phyloP scores from a whole-genome alignment of 2,329 filamentous ascomycete species.

The Pyricularia grisea region DNA sequence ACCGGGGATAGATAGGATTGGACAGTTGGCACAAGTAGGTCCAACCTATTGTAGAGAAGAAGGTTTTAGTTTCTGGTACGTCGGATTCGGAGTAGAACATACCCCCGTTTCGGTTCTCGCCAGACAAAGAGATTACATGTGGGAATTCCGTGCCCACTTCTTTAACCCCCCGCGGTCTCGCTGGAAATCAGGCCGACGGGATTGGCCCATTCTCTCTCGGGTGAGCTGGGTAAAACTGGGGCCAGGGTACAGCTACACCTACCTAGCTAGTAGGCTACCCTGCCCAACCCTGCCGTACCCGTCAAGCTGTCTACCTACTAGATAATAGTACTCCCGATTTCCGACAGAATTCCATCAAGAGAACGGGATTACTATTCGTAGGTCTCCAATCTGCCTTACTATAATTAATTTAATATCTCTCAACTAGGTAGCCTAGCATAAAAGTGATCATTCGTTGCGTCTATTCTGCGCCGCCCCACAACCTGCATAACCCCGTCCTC shows the following conservation, averaged over 20 bases:
- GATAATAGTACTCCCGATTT: not conserved
- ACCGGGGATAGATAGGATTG: not conserved
- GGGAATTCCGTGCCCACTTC: not conserved
- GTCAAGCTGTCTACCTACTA: too few species aligned
- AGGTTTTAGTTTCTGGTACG: not conserved
- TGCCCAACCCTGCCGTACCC: not conserved
- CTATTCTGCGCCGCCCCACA: not conserved
- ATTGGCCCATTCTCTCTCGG: not conserved
- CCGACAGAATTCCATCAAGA: not conserved
- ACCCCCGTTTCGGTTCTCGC: not conserved
- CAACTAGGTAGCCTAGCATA: not conserved
- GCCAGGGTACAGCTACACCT: not conserved
- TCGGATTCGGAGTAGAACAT: not conserved
- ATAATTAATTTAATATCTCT: not conserved
- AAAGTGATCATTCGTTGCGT: not conserved
- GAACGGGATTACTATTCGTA: not conserved
- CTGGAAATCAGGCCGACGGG: not conserved
- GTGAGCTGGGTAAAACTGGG: not conserved
- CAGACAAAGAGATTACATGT: not conserved
- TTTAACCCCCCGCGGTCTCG: not conserved
- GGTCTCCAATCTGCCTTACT: too few species aligned
- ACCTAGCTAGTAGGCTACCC: too few species aligned
- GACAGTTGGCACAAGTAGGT: not conserved
- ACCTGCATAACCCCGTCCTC: not conserved
- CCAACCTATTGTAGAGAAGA: not conserved